A percentile compares a stretch with the other conserved stretches of the same genome.
Evolutionary conservation across 805 yeast genomes (phyloP).

Genomic region (Kazachstania viticola): DNA sequence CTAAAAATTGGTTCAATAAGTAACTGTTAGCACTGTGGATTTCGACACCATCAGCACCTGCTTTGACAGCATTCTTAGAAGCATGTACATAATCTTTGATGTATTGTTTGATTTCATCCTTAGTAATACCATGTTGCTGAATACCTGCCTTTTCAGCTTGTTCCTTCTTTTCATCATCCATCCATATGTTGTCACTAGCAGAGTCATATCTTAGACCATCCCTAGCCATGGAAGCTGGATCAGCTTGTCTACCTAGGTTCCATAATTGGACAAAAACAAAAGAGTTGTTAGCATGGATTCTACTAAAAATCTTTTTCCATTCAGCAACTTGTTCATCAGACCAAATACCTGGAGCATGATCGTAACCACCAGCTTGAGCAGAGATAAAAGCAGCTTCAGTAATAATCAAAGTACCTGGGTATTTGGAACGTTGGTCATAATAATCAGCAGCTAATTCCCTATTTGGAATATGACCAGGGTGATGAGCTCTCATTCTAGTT

Average conservation of each 20-base stretch:
- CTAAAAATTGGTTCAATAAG: not conserved
- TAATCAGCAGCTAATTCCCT: not conserved
- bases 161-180: not conserved
- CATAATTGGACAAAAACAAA: not conserved
- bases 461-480: not conserved
- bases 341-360: not conserved
- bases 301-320: not conserved
- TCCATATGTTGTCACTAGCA: not conserved
- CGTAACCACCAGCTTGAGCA: slow-evolving; percentile 1
- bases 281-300: not conserved
- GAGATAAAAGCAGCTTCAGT: not conserved
- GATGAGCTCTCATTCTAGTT: not conserved
- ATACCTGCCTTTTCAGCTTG: not conserved
- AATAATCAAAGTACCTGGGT: not conserved
- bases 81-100: slow-evolving; percentile 18
- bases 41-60: slow-evolving; percentile 1
- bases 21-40: not conserved
- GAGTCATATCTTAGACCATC: slow-evolving; percentile 1
- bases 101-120: slow-evolving; percentile 28
- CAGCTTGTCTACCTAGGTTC: not conserved
- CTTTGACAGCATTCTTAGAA: not conserved
- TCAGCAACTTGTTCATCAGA: not conserved
- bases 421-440: not conserved
- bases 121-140: slow-evolving; percentile 18
- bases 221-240: not conserved